These are phyloP conservation scores for Monosporozyma aerobia DNA, from an alignment of 805 yeast genomes.

Conservation along the genomic window DNA sequence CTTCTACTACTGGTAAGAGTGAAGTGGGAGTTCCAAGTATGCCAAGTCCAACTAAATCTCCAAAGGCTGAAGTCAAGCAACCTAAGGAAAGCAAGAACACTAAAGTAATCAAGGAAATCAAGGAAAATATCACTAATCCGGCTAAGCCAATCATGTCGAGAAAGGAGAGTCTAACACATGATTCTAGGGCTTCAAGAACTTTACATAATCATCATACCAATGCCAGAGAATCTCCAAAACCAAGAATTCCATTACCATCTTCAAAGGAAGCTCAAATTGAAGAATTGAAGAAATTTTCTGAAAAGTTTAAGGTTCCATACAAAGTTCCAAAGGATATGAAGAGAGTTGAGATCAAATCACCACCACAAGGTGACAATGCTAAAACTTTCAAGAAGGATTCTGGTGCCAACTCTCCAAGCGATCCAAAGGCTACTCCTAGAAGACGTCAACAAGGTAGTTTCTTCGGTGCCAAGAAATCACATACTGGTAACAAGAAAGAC, in stretches of 20 bases:
- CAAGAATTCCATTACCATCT: conserved; percentile 4
- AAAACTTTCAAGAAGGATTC: neutral
- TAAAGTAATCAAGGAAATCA: neutral
- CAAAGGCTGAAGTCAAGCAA: neutral
- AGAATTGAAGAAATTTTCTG: conserved; percentile 68
- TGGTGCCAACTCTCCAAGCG: neutral
- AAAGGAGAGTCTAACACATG: neutral
- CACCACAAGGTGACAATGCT: neutral
- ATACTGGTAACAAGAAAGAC: conserved; percentile 24
- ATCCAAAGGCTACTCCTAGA: conserved; percentile 15
- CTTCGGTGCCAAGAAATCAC: conserved; percentile 33
- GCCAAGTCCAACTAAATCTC: neutral
- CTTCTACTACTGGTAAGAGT: conserved; percentile 12
- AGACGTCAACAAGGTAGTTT: conserved; percentile 27
- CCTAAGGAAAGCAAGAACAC: neutral
- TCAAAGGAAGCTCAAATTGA: conserved; percentile 52
- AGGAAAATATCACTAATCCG: neutral
- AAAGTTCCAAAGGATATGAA: conserved; percentile 39
- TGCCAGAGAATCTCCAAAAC: conserved; percentile 2
- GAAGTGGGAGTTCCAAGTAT: neutral
- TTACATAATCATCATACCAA: conserved; percentile 4
- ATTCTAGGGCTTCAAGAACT: neutral
- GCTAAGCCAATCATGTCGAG: neutral
- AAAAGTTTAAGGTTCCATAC: conserved; percentile 66
- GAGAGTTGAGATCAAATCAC: neutral